Conservation (phyloP, 2,329 filamentous ascomycete species). For the Pyrenophora teres region DNA sequence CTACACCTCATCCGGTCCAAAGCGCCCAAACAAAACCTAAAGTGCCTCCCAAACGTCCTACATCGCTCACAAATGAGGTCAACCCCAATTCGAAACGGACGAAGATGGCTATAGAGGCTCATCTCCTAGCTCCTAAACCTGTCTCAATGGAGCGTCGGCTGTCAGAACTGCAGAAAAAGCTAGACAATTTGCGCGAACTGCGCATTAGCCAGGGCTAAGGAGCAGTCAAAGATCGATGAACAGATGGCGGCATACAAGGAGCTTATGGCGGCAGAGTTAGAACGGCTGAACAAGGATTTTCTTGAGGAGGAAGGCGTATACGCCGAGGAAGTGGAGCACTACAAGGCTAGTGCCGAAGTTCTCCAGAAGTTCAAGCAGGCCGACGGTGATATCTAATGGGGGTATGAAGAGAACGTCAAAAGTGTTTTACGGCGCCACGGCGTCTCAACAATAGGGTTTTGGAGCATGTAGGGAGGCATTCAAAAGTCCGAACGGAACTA, state of each 20-base stretch:
- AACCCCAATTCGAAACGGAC: conserved; percentile 15
- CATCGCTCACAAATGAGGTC: background rate
- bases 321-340: conserved; percentile 23
- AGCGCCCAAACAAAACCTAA: conserved; percentile 9
- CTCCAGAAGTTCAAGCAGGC: conserved; percentile 23
- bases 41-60: conserved; percentile 13
- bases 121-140: conserved; percentile 3
- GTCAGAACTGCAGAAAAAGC: conserved; percentile 23
- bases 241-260: conserved; percentile 23
- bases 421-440: background rate
- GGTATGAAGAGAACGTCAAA: background rate
- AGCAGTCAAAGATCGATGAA: conserved; percentile 21
- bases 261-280: conserved; percentile 28
- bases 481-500: background rate
- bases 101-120: conserved; percentile 5
- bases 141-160: conserved; percentile 17
- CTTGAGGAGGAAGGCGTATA: conserved; percentile 21
- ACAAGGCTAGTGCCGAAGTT: conserved; percentile 20
- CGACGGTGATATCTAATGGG: background rate
- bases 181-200: conserved; percentile 18
- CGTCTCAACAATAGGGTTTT: background rate
- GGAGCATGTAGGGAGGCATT: conserved; percentile 4
- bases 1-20: background rate
- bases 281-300: conserved; percentile 21
- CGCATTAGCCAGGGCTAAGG: conserved; percentile 18